Conservation (phyloP, 768 basidiomycete genomes). For the Podaxis carcinomalis region DNA sequence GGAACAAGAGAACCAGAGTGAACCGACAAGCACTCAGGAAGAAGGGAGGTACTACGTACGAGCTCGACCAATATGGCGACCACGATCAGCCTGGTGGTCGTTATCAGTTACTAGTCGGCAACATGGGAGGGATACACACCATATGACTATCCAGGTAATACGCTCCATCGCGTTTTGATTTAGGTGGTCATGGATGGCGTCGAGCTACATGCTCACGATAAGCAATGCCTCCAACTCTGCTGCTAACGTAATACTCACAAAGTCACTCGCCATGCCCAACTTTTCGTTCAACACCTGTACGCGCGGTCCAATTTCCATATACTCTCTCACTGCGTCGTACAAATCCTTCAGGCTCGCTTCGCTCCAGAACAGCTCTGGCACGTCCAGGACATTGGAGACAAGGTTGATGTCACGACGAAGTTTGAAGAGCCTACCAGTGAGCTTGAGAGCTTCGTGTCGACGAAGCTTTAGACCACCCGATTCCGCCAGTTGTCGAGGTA, state of each 20-base stretch:
- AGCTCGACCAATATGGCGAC: conserved; percentile 86
- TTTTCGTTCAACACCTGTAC: conserved; percentile 88
- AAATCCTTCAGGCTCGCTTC: conserved; percentile 86
- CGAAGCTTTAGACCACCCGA: conserved; percentile 74
- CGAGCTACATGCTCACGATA: conserved; percentile 47
- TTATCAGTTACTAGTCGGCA: conserved; percentile 17
- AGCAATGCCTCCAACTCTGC: not conserved
- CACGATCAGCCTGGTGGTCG: conserved; percentile 70
- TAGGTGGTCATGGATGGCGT: conserved; percentile 90
- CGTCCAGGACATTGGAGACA: conserved; percentile 89
- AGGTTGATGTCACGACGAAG: conserved; percentile 86
- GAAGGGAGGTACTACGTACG: conserved; percentile 36
- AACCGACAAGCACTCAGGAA: not conserved
- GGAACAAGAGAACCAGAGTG: not conserved
- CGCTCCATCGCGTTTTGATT: conserved; percentile 88
- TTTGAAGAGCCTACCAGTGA: conserved; percentile 85
- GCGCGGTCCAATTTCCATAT: conserved; percentile 85
- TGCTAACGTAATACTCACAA: conserved; percentile 50
- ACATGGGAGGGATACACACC: conserved; percentile 25
- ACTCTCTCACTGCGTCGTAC: conserved; percentile 91
- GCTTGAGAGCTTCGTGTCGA: conserved; percentile 78
- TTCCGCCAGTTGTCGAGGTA: conserved; percentile 77
- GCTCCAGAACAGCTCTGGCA: conserved; percentile 93
- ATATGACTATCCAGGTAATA: conserved; percentile 63
- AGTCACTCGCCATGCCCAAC: conserved; percentile 80